phyloP scores from a whole-genome alignment of 495 filamentous ascomycete genomes.

The Aspergillus cavernicola region DNA sequence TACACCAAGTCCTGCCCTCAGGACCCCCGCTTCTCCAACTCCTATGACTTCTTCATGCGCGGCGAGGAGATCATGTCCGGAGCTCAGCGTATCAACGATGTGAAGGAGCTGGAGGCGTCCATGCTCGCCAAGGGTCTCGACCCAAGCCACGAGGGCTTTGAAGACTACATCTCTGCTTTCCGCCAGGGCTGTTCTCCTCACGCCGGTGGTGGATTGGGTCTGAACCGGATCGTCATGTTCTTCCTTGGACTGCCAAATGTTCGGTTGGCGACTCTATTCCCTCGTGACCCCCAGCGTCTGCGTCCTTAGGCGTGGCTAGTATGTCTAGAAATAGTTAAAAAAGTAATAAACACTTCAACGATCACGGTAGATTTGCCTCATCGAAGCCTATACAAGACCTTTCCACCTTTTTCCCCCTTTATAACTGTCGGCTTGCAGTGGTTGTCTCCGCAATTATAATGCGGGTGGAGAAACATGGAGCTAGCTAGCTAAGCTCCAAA shows the following conservation, averaged over 20 bases:
- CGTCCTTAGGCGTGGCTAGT: constrained; percentile 47
- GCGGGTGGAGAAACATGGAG: background rate
- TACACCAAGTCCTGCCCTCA: constrained; percentile 78
- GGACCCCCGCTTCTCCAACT: constrained; percentile 68
- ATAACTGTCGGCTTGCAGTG: too few species aligned
- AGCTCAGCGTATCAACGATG: constrained; percentile 79
- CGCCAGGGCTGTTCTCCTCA: constrained; percentile 74
- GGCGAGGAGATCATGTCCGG: constrained; percentile 87
- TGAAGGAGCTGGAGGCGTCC: constrained; percentile 61
- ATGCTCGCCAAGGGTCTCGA: constrained; percentile 72
- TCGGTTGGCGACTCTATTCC: constrained; percentile 72
- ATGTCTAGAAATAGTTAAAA: constrained; percentile 2
- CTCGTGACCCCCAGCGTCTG: constrained; percentile 80
- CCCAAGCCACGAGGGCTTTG: constrained; percentile 67
- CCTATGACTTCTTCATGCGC: constrained; percentile 93
- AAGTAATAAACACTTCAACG: constrained; percentile 4
- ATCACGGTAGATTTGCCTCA: background rate
- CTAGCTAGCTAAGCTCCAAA: constrained; percentile 4
- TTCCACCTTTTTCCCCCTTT: too few species aligned
- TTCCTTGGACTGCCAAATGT: constrained; percentile 82
- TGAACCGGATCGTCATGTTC: constrained; percentile 87
- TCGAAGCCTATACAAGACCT: too few species aligned
- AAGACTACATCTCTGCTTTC: constrained; percentile 83
- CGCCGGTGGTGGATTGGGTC: constrained; percentile 79
- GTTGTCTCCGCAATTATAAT: too few species aligned